Percentiles rank a stretch among this genome's conserved stretches.
Evolutionary conservation across 306 rosid genomes (phyloP).

Genomic region (Sphenostylis stenocarpa): DNA sequence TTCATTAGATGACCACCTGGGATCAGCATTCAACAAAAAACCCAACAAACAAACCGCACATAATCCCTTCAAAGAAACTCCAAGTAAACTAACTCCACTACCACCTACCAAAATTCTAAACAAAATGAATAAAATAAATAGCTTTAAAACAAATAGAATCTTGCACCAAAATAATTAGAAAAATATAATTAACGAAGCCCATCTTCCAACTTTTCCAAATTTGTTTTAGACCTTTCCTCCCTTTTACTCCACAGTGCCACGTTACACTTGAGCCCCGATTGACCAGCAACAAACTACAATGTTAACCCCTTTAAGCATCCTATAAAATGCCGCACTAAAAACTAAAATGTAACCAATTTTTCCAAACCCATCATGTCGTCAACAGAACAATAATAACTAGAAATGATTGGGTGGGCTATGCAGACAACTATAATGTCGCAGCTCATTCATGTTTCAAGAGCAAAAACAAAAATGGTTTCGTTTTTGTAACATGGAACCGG

Average conservation of each 20-base stretch:
- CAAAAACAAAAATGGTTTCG: background rate
- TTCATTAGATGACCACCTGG: constrained; percentile 37
- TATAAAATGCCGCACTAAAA: constrained; percentile 2
- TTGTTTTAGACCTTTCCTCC: constrained; percentile 37
- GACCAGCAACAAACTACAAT: constrained; percentile 41
- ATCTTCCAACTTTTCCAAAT: constrained; percentile 21
- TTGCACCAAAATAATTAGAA: constrained; percentile 28
- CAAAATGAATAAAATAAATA: constrained; percentile 16
- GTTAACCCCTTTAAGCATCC: constrained; percentile 28
- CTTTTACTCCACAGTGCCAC: constrained; percentile 48
- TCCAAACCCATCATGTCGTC: constrained; percentile 15
- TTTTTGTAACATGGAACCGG: background rate
- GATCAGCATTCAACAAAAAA: constrained; percentile 52
- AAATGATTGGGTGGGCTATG: constrained; percentile 1
- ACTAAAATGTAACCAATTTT: constrained; percentile 28
- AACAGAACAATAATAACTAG: constrained; percentile 12
- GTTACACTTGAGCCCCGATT: constrained; percentile 27
- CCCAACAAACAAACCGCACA: constrained; percentile 63
- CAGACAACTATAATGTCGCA: constrained; percentile 4
- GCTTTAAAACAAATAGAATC: constrained; percentile 4
- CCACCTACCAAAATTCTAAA: constrained; percentile 71
- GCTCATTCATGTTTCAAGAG: constrained; percentile 13
- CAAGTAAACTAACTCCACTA: constrained; percentile 87
- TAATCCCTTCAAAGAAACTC: constrained; percentile 89
- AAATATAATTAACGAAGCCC: constrained; percentile 33